A percentile compares a stretch with the other conserved stretches of the same genome.
Evolutionary conservation across 2,329 filamentous ascomycete genomes (phyloP).

Genomic region (Nigrospora sphaerica): DNA sequence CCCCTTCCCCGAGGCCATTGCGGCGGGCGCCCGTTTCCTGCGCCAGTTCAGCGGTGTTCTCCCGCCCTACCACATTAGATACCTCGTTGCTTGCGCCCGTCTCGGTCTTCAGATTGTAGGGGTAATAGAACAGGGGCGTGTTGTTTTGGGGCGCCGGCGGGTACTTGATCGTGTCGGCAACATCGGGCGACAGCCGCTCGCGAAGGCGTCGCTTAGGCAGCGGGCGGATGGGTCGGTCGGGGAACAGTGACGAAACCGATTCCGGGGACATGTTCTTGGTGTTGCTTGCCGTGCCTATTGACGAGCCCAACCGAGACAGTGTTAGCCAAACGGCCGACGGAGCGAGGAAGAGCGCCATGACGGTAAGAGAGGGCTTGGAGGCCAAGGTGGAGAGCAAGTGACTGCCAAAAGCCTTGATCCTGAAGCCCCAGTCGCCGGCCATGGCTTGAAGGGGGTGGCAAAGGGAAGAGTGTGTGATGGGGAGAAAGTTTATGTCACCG

Average conservation of each 20-base stretch:
- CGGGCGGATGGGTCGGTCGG: constrained; percentile 87
- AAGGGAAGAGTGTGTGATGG: not conserved
- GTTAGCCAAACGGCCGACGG: constrained; percentile 23
- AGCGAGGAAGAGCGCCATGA: constrained; percentile 13
- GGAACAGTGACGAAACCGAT: constrained; percentile 72
- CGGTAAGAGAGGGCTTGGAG: constrained; percentile 6
- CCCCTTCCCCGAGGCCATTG: constrained; percentile 11
- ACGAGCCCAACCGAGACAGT: constrained; percentile 11
- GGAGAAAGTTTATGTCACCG: too few relatives aligned
- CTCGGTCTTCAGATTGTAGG: constrained; percentile 50
- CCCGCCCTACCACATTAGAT: constrained; percentile 16
- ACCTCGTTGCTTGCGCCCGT: constrained; percentile 21
- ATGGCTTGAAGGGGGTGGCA: not conserved
- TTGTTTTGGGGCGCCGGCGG: constrained; percentile 67
- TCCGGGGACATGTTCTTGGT: constrained; percentile 59
- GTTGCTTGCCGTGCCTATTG: constrained; percentile 37
- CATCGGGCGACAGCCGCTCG: constrained; percentile 78
- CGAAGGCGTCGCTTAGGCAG: constrained; percentile 83
- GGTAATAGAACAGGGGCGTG: constrained; percentile 70
- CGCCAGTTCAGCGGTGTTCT: constrained; percentile 22
- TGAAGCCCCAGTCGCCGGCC: constrained; percentile 1
- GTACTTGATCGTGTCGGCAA: constrained; percentile 74
- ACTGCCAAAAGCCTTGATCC: not conserved
- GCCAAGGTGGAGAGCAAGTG: constrained; percentile 2
- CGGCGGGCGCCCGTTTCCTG: constrained; percentile 27